Percentiles rank a stretch among this genome's conserved stretches.
phyloP scores from a whole-genome alignment of 2,329 filamentous ascomycete species.

The Ophiostoma pallidulum region DNA sequence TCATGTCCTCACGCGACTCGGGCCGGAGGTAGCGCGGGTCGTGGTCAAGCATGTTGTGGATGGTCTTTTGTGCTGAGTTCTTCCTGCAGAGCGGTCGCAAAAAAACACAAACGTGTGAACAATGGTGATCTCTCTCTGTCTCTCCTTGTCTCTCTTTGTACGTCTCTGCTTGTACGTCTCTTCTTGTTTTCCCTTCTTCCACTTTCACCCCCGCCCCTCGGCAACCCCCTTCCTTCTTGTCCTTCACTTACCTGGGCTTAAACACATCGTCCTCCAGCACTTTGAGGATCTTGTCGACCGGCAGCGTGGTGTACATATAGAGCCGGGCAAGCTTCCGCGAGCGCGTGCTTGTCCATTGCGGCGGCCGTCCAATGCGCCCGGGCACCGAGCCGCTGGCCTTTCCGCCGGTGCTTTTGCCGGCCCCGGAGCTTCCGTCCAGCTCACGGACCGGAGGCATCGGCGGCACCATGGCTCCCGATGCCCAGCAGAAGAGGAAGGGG shows the following conservation, averaged over 20 bases:
- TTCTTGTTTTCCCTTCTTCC: neutral
- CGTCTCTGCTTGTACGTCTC: neutral
- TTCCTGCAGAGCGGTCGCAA: slow-evolving; percentile 27
- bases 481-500: neutral
- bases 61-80: slow-evolving; percentile 50
- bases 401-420: slow-evolving; percentile 5
- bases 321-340: slow-evolving; percentile 45
- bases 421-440: slow-evolving; percentile 7
- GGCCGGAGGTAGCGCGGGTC: slow-evolving; percentile 50
- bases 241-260: slow-evolving; percentile 34
- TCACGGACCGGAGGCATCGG: slow-evolving; percentile 12
- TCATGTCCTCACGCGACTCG: slow-evolving; percentile 41
- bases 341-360: slow-evolving; percentile 44
- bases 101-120: slow-evolving; percentile 10
- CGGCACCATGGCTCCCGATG: slow-evolving; percentile 15
- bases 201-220: neutral
- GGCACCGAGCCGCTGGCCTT: slow-evolving; percentile 15
- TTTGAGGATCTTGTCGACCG: slow-evolving; percentile 42
- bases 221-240: neutral
- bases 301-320: slow-evolving; percentile 47
- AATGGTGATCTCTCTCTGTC: neutral
- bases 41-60: slow-evolving; percentile 47
- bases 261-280: slow-evolving; percentile 34
- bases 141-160: neutral
- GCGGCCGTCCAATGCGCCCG: slow-evolving; percentile 39